These are phyloP conservation scores for Lathyrus sativus DNA, from an alignment of 306 rosid species.

Conservation along the genomic window DNA sequence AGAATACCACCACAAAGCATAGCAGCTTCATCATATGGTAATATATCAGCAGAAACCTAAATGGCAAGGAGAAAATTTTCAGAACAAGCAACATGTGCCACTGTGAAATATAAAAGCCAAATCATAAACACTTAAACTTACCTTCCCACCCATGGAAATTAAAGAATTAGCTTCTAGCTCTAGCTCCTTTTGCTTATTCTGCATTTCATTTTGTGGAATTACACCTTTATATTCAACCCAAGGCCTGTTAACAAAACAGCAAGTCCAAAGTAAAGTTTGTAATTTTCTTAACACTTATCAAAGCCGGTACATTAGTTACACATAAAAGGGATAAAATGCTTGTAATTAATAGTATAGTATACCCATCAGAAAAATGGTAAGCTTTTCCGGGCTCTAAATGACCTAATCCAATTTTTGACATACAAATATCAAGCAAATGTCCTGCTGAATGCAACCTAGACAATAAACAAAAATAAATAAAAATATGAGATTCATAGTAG, in stretches of 20 bases:
- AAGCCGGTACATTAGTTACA: slow-evolving; percentile 8
- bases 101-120: slow-evolving; percentile 24
- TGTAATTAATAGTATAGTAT: slow-evolving; percentile 31
- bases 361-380: slow-evolving; percentile 87
- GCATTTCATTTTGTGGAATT: slow-evolving; percentile 59
- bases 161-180: slow-evolving; percentile 64
- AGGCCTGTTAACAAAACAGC: slow-evolving; percentile 56
- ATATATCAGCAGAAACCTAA: slow-evolving; percentile 53
- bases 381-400: slow-evolving; percentile 71
- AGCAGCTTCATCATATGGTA: slow-evolving; percentile 71
- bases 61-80: slow-evolving; percentile 31
- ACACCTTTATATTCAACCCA: slow-evolving; percentile 75
- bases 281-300: slow-evolving; percentile 10
- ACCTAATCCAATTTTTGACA: slow-evolving; percentile 57
- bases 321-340: slow-evolving; percentile 4
- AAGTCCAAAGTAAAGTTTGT: slow-evolving; percentile 24
- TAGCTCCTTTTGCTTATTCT: slow-evolving; percentile 59
- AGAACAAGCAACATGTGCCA: slow-evolving; percentile 8
- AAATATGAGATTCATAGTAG: slow-evolving; percentile 8
- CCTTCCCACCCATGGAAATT: slow-evolving; percentile 63
- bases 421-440: slow-evolving; percentile 71
- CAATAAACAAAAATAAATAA: not conserved
- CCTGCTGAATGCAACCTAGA: slow-evolving; percentile 78
- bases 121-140: slow-evolving; percentile 46
- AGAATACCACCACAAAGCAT: slow-evolving; percentile 67